Evolutionary conservation across 768 basidiomycete genomes (phyloP).

Genomic region (Xerocomellus amylosporus): DNA sequence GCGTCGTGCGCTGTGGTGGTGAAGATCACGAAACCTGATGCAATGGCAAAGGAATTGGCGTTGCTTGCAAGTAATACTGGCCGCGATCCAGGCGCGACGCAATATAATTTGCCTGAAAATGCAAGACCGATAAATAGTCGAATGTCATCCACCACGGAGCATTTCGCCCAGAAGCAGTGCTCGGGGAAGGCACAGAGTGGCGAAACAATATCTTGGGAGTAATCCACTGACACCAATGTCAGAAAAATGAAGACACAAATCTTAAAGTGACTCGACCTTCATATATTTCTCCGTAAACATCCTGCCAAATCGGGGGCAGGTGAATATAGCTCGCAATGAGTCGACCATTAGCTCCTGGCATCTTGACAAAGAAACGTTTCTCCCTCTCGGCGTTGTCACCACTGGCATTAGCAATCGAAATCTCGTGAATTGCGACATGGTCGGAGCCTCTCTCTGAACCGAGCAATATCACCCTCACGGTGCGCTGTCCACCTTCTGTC

Average conservation of each 20-base stretch:
- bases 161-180: constrained; percentile 52
- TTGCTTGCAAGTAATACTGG: constrained; percentile 45
- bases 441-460: constrained; percentile 38
- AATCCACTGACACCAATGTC: constrained; percentile 15
- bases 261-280: constrained; percentile 34
- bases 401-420: constrained; percentile 4
- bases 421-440: constrained; percentile 29
- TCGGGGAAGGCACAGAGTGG: constrained; percentile 48
- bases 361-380: constrained; percentile 7
- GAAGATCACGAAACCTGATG: constrained; percentile 78
- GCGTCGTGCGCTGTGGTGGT: constrained; percentile 82
- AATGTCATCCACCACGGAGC: constrained; percentile 15
- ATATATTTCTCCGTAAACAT: constrained; percentile 46
- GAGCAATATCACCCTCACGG: constrained; percentile 36
- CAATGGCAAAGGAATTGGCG: constrained; percentile 68
- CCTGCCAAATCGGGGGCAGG: constrained; percentile 40
- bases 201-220: constrained; percentile 16
- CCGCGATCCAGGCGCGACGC: constrained; percentile 34
- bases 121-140: constrained; percentile 62
- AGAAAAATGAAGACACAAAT: constrained; percentile 4
- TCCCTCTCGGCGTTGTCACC: constrained; percentile 1
- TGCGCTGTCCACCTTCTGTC: not conserved
- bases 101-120: constrained; percentile 61
- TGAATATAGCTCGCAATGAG: constrained; percentile 33
- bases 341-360: constrained; percentile 47